Conservation (phyloP, 148 eudicot genomes). For the Hydrangea macrophylla region DNA sequence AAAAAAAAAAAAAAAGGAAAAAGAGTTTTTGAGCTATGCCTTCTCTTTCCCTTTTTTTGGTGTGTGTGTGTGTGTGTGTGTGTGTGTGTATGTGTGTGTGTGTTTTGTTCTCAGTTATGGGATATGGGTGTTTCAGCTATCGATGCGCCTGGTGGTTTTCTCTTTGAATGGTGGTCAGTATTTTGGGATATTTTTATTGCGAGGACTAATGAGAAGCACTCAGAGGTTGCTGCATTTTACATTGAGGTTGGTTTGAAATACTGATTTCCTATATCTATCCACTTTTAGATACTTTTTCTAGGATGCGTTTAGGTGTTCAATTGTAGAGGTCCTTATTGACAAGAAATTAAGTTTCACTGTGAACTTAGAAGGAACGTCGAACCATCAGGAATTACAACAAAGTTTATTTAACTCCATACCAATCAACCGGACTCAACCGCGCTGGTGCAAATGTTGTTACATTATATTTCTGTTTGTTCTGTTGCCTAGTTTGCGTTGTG, state of each 20-base stretch:
- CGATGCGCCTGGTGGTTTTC: constrained; percentile 86
- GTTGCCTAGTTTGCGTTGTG: too few relatives aligned
- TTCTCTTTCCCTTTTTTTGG: too few relatives aligned
- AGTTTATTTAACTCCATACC: too few relatives aligned
- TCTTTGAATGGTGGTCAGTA: constrained; percentile 89
- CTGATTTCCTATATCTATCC: background rate
- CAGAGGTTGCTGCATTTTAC: constrained; percentile 64
- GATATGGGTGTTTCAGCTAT: constrained; percentile 25
- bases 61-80: too few relatives aligned
- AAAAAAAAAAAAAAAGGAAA: background rate
- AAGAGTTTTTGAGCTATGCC: too few relatives aligned
- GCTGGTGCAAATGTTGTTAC: too few relatives aligned
- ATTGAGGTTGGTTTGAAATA: constrained; percentile 53
- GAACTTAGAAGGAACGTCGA: too few relatives aligned
- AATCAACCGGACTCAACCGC: too few relatives aligned
- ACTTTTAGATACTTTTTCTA: background rate
- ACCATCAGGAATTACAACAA: background rate
- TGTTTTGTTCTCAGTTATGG: background rate
- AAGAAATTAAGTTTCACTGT: background rate
- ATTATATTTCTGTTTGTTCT: too few relatives aligned
- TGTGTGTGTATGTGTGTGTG: too few relatives aligned
- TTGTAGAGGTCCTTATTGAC: background rate
- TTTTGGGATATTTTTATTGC: constrained; percentile 87
- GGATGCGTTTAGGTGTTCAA: background rate
- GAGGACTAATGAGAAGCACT: constrained; percentile 68